Evolutionary conservation across 345 rosid species (phyloP).

Genomic region (Populus alba): DNA sequence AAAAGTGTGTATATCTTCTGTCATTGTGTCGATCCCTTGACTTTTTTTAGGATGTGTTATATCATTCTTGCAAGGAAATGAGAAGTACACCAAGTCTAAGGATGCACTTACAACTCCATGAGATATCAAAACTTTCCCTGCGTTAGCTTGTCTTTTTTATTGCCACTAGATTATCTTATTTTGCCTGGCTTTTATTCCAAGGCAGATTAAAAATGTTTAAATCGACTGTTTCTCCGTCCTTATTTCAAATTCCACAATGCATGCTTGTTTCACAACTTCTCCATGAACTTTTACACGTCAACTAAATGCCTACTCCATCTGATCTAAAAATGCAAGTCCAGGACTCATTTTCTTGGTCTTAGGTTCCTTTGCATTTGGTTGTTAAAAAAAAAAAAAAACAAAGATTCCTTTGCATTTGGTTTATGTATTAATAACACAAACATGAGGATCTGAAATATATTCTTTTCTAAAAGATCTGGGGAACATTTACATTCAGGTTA

Average conservation of each 20-base stretch:
- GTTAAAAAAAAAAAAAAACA: no score
- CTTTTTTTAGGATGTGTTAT: not conserved
- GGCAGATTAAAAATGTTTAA: not conserved
- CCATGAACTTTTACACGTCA: not conserved
- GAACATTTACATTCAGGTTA: not conserved
- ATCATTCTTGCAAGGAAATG: not conserved
- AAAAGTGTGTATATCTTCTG: not conserved
- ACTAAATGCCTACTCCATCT: not conserved
- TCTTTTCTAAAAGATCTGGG: not conserved
- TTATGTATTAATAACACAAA: not conserved
- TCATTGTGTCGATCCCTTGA: not conserved
- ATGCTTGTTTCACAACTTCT: not conserved
- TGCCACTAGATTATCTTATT: not conserved
- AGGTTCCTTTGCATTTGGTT: not conserved
- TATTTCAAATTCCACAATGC: not conserved
- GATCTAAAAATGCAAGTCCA: not conserved
- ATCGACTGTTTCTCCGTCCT: not conserved
- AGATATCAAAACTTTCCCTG: not conserved
- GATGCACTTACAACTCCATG: not conserved
- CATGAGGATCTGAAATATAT: not conserved
- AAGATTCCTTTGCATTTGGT: not conserved
- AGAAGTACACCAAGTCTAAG: not conserved
- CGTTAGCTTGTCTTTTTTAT: not conserved
- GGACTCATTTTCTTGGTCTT: not conserved
- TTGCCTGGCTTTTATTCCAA: not conserved